Base-by-base conservation (phyloP, 306 rosid species). In the Purshia tridentata region DNA sequence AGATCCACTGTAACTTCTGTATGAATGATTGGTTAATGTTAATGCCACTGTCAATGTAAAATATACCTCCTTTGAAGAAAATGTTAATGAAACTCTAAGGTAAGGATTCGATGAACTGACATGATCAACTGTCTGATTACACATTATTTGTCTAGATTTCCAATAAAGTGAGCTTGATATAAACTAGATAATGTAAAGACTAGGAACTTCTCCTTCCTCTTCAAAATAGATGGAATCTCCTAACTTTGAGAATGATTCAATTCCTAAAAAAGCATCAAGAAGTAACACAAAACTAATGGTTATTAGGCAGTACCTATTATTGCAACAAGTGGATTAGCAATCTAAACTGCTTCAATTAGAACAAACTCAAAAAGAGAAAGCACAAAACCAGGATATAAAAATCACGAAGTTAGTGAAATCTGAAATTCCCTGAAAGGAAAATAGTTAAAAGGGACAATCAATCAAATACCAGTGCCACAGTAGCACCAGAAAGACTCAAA, bases 191-290 rank as follows among this genome's bases (percentile, higher is more conserved):
- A 91, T 73, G 76, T 89, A 94, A 19, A 94, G 92, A 50, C 80
- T 19, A 55, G 91, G 96, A 49, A 52, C 47, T 40, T 75, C 63
- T 54, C 80, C 86, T 55, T 69, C 83, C 80, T 89, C 94, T 81
- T 94, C 97, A 77, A 94, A 94, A 76, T 94, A 94, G 67, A 94
- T 91, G 47, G 97, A 88, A 85, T 91, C 97, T 18, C 96, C 98
- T 39, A 94, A 76, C 87, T 91, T 91, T 16, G 98, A 91, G 80
- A 94, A 88, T 20, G 97, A 91, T 61, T 94, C 98, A 77, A 81
- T 76, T 63, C 94, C 96, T 92, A 59, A 71, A 67, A n/a, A 42
- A 63, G 53, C 62, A 71, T 50, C 39, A 50, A 46, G 69, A 80
- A 69, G 66, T 42, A 57, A 55, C 10, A 42, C 52, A 46, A 0